Base-by-base conservation (phyloP, 1,284 basidiomycete species). In the Tetrapyrgos nigripes region DNA sequence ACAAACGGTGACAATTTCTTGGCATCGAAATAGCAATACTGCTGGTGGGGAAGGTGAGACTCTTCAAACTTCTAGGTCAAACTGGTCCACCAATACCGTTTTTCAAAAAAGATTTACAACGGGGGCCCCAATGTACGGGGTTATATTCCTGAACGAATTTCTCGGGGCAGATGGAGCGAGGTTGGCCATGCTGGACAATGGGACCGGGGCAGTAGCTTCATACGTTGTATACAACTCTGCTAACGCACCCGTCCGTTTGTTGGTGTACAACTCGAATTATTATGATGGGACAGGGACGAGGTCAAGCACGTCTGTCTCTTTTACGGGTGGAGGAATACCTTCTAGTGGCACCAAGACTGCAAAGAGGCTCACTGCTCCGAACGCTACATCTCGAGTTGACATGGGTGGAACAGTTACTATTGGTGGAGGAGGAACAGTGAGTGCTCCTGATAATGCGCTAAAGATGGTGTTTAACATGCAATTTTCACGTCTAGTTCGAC, bases 101-200 rank as follows among this genome's bases (percentile, higher is more conserved):
- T n/a, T n/a, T n/a, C n/a, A n/a, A n/a, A n/a, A 26, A 27, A 51
- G 58, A 13, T 60, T 60, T 50, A 60, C 59, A 10, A 60, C 59
- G 13, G 59, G 59, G 51, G 71, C 77, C 17, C 77, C 79, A 0
- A 80, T 76, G 63, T 80, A 79, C 59, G 79, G 79, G 27, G 74
- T 72, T 10, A 70, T 67, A 27, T 78, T 77, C 62, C 73, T 77
- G 17, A 75, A 74, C 27, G 72, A 79, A 44, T 76, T 79, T 62
- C 63, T 78, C 23, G 73, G 77, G 35, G 63, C 68, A 28, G 69
- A 75, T 61, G 69, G 73, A 46, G 60, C 60, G 26, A 68, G 66
- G 47, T 47, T 80, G 35, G 68, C 71, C 6, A 73, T 72, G 70
- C 71, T 80, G 40, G 78, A 79, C 63, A 64, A 75, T 59, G 73